These are phyloP conservation scores for Dactylonectria macrodidyma DNA, from an alignment of 2,329 filamentous ascomycete species.

Conservation along the genomic window DNA sequence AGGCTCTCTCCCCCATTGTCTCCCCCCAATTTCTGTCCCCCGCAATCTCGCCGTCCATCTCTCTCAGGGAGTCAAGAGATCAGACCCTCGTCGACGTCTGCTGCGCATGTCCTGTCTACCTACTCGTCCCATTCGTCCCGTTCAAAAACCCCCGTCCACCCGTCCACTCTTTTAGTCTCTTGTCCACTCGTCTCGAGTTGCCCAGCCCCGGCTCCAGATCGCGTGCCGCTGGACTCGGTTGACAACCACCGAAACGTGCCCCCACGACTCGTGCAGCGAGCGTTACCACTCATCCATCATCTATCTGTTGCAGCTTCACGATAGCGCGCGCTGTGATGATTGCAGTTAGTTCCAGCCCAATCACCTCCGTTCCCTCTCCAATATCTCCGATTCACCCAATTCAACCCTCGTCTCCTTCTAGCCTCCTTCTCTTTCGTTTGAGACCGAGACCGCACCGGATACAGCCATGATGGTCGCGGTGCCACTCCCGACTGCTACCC, in stretches of 20 bases:
- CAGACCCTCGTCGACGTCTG: slow-evolving; percentile 9
- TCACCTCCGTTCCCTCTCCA: background rate
- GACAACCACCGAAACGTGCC: slow-evolving; percentile 21
- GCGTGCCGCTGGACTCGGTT: slow-evolving; percentile 14
- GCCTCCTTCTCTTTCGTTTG: slow-evolving; percentile 6
- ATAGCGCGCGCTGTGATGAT: background rate
- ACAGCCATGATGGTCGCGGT: background rate
- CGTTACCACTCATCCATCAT: background rate
- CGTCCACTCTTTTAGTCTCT: background rate
- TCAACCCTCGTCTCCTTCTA: slow-evolving; percentile 1
- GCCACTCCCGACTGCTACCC: background rate
- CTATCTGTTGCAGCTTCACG: background rate
- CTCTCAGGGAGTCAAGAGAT: slow-evolving; percentile 8
- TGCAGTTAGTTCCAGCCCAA: background rate
- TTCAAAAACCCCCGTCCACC: background rate
- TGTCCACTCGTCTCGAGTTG: background rate
- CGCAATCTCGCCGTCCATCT: slow-evolving; percentile 24
- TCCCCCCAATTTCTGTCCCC: slow-evolving; percentile 31
- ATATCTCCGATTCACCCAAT: background rate
- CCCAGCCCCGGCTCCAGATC: background rate
- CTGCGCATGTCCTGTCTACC: slow-evolving; percentile 5
- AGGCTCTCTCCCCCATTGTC: slow-evolving; percentile 22
- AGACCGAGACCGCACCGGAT: background rate
- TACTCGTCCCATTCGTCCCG: background rate
- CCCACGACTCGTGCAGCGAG: slow-evolving; percentile 13